Conservation (phyloP, 305 asterid genomes). For the Withania somnifera region DNA sequence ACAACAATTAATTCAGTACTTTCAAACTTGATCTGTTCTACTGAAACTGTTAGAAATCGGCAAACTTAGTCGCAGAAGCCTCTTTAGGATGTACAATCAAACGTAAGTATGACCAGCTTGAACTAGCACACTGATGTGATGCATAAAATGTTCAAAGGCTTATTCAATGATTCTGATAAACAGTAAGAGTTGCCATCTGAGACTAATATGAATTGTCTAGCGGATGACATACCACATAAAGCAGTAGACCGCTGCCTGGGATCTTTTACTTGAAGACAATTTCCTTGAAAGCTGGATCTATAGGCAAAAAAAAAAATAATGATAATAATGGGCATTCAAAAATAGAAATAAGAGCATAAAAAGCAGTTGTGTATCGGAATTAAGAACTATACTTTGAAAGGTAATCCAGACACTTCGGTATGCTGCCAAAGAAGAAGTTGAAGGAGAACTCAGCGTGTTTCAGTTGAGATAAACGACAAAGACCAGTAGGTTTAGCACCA, state of each 20-base stretch:
- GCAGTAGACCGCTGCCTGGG: constrained; percentile 58
- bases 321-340: not conserved
- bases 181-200: not conserved
- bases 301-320: not conserved
- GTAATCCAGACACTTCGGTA: constrained; percentile 75
- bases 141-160: not conserved
- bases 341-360: not conserved
- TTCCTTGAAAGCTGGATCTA: constrained; percentile 76
- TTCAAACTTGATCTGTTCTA: not conserved
- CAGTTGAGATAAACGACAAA: constrained; percentile 62
- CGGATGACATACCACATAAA: constrained; percentile 56
- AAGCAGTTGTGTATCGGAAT: not conserved
- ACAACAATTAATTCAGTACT: not conserved
- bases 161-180: not conserved
- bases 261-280: constrained; percentile 70
- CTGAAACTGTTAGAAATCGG: not conserved
- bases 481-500: constrained; percentile 37
- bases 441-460: constrained; percentile 68
- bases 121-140: not conserved
- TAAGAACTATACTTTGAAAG: constrained; percentile 49
- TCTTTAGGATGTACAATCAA: not conserved
- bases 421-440: constrained; percentile 66
- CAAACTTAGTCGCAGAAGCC: not conserved
- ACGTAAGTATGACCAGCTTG: not conserved
- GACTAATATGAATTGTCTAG: not conserved